phyloP scores from a whole-genome alignment of 305 asterid genomes.

The Caryopteris hybrid region DNA sequence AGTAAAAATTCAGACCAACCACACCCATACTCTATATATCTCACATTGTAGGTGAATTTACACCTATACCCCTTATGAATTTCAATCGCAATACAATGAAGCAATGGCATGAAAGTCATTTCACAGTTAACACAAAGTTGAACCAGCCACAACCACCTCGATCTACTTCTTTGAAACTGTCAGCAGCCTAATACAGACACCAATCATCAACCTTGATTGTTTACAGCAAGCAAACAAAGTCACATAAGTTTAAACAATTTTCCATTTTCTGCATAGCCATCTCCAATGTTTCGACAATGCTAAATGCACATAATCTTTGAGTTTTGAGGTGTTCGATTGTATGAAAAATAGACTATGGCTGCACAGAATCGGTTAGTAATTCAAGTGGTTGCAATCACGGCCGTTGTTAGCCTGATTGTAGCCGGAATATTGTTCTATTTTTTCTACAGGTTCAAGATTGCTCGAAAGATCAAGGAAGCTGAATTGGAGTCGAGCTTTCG shows the following conservation, averaged over 20 bases:
- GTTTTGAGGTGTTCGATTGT: background rate
- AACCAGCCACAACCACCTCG: constrained; percentile 23
- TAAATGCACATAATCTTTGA: background rate
- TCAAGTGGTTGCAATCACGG: constrained; percentile 49
- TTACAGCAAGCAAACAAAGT: constrained; percentile 16
- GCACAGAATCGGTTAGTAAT: constrained; percentile 27
- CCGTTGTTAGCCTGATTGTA: constrained; percentile 31
- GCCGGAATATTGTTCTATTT: constrained; percentile 39
- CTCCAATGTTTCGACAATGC: background rate
- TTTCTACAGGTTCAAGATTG: constrained; percentile 25
- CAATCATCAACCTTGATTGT: constrained; percentile 10
- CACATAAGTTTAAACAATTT: background rate
- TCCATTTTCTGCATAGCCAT: background rate
- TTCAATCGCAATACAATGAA: background rate
- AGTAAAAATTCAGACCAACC: constrained; percentile 19
- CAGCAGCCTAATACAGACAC: constrained; percentile 16
- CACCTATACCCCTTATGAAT: constrained; percentile 5
- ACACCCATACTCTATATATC: background rate
- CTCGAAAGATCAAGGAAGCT: constrained; percentile 22
- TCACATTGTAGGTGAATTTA: background rate
- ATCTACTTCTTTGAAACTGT: constrained; percentile 32
- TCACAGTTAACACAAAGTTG: background rate
- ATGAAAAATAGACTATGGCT: background rate
- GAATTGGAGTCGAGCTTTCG: constrained; percentile 40
- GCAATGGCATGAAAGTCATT: constrained; percentile 17